Evolutionary conservation across 176 grass and related monocot species (phyloP), one percentile per base, ranked within the genome.

Genomic region (Musa beccarii): DNA sequence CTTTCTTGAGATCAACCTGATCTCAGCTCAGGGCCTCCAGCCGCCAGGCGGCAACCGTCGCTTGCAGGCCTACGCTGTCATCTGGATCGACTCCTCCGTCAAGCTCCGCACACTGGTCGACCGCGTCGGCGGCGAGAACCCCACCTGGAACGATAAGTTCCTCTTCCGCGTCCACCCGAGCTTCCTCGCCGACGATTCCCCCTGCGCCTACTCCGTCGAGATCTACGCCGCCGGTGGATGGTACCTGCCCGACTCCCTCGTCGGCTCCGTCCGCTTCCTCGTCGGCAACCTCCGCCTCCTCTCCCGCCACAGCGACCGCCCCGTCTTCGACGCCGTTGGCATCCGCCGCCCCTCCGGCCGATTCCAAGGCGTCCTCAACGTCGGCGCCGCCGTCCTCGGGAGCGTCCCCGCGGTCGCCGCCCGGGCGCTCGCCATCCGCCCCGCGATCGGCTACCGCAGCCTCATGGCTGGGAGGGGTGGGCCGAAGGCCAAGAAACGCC

Each of bases 11-110:
- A 80, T 80, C 68, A 80, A 63, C 29, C 23, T 80, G 68, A 80
- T 98, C 88, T 98, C 94, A 7, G 94, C 90, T 63, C 94, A 98
- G 83, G 86, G 90, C 50, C 75, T 98, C 62, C 92, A 90, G 82
- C 79, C 68, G 12, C 88, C 82, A 7, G 73, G 84, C 3, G 81
- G 88, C 2, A 75, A 80, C 59, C 86, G 75, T 52, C 88, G 86
- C 59, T 78, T 98, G 52, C 90, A 91, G 53, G 83, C 81, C 82
- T 93, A 93, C 82, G 90, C 94, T 63, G 80, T 91, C 79, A 76
- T 82, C 66, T 98, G 94, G 90, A 82, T 98, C 51, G 88, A 93
- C 63, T 69, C 85, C 2, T 76, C 78, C 53, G 68, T 86, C 80
- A 89, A 81, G 80, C 88, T 98, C 86, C 88, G 92, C 29, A 91